Conservation (phyloP, 805 yeast genomes). For the Yamadazyma phyllophila region DNA sequence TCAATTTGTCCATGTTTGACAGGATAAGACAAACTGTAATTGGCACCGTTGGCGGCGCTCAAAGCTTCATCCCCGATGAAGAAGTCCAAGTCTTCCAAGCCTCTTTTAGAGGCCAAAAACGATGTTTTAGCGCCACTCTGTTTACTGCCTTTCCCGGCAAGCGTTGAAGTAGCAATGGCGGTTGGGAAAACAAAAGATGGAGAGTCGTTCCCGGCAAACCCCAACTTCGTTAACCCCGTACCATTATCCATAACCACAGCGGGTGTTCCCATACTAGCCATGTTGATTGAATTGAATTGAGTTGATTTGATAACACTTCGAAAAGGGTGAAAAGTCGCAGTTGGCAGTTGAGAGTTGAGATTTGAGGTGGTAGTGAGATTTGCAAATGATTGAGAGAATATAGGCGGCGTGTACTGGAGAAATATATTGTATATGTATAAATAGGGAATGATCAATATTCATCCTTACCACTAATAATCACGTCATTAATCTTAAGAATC, state of each 20-base stretch:
- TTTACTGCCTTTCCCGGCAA: slow-evolving; percentile 41
- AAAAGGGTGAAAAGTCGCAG: slow-evolving; percentile 4
- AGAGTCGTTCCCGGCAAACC: slow-evolving; percentile 97
- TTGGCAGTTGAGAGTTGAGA: too few species aligned
- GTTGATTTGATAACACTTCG: background rate
- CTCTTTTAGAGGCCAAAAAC: slow-evolving; percentile 56
- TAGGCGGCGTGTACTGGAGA: background rate
- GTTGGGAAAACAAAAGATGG: slow-evolving; percentile 98
- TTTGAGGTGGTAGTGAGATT: background rate
- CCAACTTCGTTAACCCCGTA: slow-evolving; percentile 95
- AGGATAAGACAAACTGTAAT: slow-evolving; percentile 86
- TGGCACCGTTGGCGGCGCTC: slow-evolving; percentile 84
- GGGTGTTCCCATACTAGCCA: slow-evolving; percentile 73
- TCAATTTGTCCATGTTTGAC: slow-evolving; percentile 97
- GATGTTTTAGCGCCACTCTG: slow-evolving; percentile 45
- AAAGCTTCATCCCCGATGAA: slow-evolving; percentile 95
- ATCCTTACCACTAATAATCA: slow-evolving; percentile 85
- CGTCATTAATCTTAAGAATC: slow-evolving; percentile 96
- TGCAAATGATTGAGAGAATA: background rate
- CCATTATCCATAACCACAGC: slow-evolving; percentile 99
- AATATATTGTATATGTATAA: background rate
- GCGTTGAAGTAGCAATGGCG: slow-evolving; percentile 79
- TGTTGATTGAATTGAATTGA: slow-evolving; percentile 18
- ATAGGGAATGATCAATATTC: slow-evolving; percentile 42
- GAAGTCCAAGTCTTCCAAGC: slow-evolving; percentile 91